Evolutionary conservation across 495 filamentous ascomycete species (phyloP), one percentile per base, ranked within the genome.

Genomic region (Hypoxylon fragiforme): DNA sequence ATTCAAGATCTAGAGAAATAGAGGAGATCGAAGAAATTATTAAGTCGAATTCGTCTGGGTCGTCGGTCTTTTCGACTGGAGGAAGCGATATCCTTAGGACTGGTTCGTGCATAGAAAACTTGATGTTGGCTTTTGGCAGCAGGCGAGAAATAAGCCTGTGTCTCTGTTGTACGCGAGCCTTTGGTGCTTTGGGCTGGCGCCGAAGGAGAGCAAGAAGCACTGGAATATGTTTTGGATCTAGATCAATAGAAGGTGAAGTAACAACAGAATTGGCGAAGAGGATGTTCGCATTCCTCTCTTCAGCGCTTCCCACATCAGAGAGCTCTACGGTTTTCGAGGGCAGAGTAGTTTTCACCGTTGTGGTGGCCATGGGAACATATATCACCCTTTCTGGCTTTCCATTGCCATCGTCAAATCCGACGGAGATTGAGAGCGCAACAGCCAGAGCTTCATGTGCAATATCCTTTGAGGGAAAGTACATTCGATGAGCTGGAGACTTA

Each of bases 291-390:
- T 99, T 99, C 34, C 91, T 83, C 63, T 97, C 90, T 61, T 87
- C 86, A 1, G 86, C 84, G 55, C 88, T 87, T 50, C 79, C 81
- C 16, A 87, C 85, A 45, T 87, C 82, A 12, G 84, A 84, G 16
- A 89, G 80, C 68, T 90, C 86, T 9, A 99, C 85, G 0, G 89
- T 95, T 68, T 97, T 97, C 0, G 94, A 95, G 0, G 95, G 95
- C 4, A 99, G 71, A 3, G 94, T 99, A 0, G 94, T 97, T 55
- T 90, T 90, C 22, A 96, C 84, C 0, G 94, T 99, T 15, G 91
- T 95, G 3, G 94, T 99, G 19, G 92, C 89, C 95, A 99, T 99
- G 0, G 94, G 94, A 21, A 99, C 84, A 68, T 97, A 97, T 12
- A 95, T 75, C 45, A 99, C 81, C 55, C 91, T 85, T 65, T 96